Conservation (phyloP, 1,284 basidiomycete genomes). For the Apiotrichum domesticum region DNA sequence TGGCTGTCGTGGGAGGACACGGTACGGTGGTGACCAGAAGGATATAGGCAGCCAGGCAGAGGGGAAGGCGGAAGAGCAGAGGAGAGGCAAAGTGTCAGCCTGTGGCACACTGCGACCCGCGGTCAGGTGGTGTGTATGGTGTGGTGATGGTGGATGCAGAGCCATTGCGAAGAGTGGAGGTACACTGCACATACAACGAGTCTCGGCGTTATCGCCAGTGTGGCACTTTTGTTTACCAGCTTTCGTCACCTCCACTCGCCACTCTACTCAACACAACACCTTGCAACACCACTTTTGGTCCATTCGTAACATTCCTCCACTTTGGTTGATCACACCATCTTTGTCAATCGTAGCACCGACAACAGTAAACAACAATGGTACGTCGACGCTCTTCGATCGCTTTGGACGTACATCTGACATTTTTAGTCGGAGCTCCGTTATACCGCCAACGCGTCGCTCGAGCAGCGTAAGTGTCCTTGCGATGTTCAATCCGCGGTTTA, state of each 20-base stretch:
- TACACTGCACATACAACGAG: neutral
- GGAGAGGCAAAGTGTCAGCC: too few relatives aligned
- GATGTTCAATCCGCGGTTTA: too few relatives aligned
- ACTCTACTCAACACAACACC: neutral
- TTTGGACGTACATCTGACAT: neutral
- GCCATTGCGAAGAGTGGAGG: too few relatives aligned
- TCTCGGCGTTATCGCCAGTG: neutral
- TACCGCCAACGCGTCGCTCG: slow-evolving; percentile 87
- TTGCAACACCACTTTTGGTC: neutral
- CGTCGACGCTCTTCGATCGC: neutral
- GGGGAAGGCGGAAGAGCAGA: too few relatives aligned
- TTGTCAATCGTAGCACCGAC: neutral
- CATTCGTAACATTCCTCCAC: neutral
- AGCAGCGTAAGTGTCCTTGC: slow-evolving; percentile 62
- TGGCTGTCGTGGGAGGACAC: too few relatives aligned
- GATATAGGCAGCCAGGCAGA: too few relatives aligned
- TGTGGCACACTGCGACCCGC: too few relatives aligned
- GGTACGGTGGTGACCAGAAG: too few relatives aligned
- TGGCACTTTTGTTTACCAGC: neutral
- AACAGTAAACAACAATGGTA: slow-evolving; percentile 4
- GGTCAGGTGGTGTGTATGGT: too few relatives aligned
- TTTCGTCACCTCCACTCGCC: neutral
- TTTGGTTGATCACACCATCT: neutral
- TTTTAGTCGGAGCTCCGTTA: slow-evolving; percentile 73
- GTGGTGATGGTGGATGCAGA: too few relatives aligned